Base-by-base conservation (phyloP, 2,329 filamentous ascomycete species). In the Pseudogymnoascus pannorum region DNA sequence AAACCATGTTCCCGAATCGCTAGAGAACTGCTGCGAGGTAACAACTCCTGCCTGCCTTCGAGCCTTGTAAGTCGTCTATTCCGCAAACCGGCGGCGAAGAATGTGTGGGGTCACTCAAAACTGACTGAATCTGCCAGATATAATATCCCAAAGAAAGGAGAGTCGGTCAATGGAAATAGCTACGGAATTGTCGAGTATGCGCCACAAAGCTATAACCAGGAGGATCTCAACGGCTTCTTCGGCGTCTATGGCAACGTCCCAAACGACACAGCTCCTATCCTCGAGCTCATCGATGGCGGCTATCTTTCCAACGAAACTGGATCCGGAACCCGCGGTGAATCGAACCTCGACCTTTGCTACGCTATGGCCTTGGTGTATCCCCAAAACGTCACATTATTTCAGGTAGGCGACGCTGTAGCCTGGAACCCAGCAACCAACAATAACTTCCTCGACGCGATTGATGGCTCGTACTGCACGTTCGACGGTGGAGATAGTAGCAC, bases 1-100 rank as follows among this genome's bases (percentile, higher is more conserved):
- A 38, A 18, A 4, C 36, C 16, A 38, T 38, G 9, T 9, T 18
- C n/a, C 36, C 11, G 36, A 38, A 18, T 62, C 64, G 2, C 60
- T 68, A 31, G 66, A 66, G 2, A 68, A 75, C 60, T 87, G 84
- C 68, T 78, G 81, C 65, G 71, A 72, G 12, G 77, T 79, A 67
- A 83, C 86, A 64, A 85, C 82, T 0, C 81, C 82, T 0, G 76
- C 77, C 42, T 87, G 84, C 66, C 75, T 84, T 58, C 76, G 76
- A 59, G 79, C 79, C 4, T 70, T 84, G 20, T 84, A 84, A 66
- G 68, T 73, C 2, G 76, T 78, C 58, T 18, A 38, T 38, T 38
- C 36, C 18, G 12, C 35, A n/a, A 6, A 31, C 29, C 11, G 29
- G 11, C 2, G 29, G 29, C 29, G 3, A 31, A 31, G 11, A 31